Conservation (phyloP, 441 rosid genomes). For the Brassica hybrid region DNA sequence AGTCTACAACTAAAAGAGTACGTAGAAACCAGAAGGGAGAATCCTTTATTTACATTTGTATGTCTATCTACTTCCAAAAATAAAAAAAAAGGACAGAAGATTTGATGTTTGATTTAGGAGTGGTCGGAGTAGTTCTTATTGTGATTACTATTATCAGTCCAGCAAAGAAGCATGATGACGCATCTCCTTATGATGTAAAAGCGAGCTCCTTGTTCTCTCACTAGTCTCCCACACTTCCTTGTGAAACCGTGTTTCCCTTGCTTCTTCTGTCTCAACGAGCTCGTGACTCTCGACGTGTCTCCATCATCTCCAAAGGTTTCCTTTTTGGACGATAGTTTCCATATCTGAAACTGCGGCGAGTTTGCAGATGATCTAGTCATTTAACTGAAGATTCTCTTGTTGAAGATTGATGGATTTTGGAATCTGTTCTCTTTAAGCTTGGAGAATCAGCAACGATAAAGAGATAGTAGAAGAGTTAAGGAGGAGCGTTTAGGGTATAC, state of each 20-base stretch:
- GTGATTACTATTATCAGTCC: constrained; percentile 69
- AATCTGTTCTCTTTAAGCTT: not conserved
- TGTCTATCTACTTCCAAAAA: constrained; percentile 12
- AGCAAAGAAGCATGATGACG: constrained; percentile 83
- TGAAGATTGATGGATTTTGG: constrained; percentile 7
- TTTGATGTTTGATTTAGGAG: not conserved
- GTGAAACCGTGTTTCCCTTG: constrained; percentile 66
- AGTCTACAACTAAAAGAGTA: constrained; percentile 19
- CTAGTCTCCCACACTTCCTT: constrained; percentile 76
- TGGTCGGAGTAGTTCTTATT: constrained; percentile 45
- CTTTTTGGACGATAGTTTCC: constrained; percentile 28
- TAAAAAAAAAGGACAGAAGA: constrained; percentile 3
- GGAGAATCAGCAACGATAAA: not conserved
- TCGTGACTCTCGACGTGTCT: constrained; percentile 10
- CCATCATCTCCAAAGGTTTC: constrained; percentile 9
- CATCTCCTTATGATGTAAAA: constrained; percentile 92
- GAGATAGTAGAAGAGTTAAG: not conserved
- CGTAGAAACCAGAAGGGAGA: constrained; percentile 16
- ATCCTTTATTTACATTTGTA: constrained; percentile 29
- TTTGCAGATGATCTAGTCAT: constrained; percentile 28
- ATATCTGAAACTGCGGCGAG: constrained; percentile 21
- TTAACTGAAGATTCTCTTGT: not conserved
- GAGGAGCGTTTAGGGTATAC: constrained; percentile 23
- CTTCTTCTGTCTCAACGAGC: constrained; percentile 23
- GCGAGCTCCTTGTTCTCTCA: constrained; percentile 80